Conservation (phyloP, 495 filamentous ascomycete species). For the Neurospora terricola region DNA sequence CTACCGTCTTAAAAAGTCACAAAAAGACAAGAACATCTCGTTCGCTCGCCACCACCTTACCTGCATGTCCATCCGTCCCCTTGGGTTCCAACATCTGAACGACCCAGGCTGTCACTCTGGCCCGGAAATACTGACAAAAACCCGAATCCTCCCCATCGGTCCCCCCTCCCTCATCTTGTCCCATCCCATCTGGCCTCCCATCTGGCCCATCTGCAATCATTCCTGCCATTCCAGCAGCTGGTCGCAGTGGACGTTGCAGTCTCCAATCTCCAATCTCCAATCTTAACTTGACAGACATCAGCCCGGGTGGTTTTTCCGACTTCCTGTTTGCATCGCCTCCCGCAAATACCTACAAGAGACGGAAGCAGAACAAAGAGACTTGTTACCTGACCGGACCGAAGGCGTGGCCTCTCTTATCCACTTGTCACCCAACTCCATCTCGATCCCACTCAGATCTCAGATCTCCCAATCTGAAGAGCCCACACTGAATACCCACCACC, state of each 20-base stretch:
- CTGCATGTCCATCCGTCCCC: background rate
- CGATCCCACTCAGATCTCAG: background rate
- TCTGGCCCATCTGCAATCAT: background rate
- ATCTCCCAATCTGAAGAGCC: background rate
- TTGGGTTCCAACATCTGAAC: background rate
- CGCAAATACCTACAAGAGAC: background rate
- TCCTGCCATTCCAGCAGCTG: background rate
- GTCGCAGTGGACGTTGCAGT: background rate
- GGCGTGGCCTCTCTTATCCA: background rate
- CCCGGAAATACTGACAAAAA: background rate
- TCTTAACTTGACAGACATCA: background rate
- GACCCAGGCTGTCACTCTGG: background rate
- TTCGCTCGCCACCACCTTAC: conserved; percentile 1
- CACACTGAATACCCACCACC: background rate
- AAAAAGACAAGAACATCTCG: conserved; percentile 3
- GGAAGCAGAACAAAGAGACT: background rate
- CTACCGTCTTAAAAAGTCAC: conserved; percentile 3
- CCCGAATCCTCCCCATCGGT: background rate
- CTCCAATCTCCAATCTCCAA: background rate
- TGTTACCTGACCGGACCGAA: background rate
- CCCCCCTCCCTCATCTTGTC: background rate
- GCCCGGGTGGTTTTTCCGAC: background rate
- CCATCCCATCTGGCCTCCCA: background rate
- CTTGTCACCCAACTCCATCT: background rate
- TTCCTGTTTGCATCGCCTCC: background rate